A percentile compares a stretch with the other conserved stretches of the same genome.
Conservation (phyloP, 129 eudicot species). For the Saposhnikovia divaricata region DNA sequence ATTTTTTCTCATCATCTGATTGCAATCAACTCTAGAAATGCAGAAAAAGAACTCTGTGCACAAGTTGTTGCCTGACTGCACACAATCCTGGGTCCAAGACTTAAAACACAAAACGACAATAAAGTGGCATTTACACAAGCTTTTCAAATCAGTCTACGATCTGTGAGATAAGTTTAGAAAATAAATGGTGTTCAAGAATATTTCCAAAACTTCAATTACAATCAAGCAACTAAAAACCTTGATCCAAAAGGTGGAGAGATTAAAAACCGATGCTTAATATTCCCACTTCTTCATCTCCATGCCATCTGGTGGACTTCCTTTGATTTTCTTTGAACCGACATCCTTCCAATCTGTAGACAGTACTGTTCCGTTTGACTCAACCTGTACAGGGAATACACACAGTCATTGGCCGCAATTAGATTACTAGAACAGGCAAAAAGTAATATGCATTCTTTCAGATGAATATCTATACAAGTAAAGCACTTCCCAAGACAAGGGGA, state of each 20-base stretch:
- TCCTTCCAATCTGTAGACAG: slow-evolving; percentile 97
- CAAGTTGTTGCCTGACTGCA: background rate
- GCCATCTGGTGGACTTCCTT: slow-evolving; percentile 89
- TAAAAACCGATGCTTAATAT: slow-evolving; percentile 6
- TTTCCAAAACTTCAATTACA: background rate
- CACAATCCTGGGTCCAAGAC: background rate
- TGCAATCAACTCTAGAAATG: background rate
- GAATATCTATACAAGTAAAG: background rate
- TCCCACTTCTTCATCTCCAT: slow-evolving; percentile 97
- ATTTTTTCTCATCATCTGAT: background rate
- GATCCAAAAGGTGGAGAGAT: background rate
- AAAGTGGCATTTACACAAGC: background rate
- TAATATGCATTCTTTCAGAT: background rate
- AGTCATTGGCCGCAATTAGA: background rate
- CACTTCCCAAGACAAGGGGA: background rate
- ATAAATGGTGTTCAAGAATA: background rate
- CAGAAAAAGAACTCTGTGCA: background rate
- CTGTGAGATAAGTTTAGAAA: background rate
- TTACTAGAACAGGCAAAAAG: background rate
- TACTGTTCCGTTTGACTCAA: slow-evolving; percentile 90
- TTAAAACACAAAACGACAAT: background rate
- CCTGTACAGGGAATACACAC: slow-evolving; percentile 24
- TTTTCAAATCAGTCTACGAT: background rate
- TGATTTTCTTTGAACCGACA: slow-evolving; percentile 79
- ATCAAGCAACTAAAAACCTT: background rate